phyloP scores from a whole-genome alignment of 1,284 basidiomycete species.

The Coniophora puteana region DNA sequence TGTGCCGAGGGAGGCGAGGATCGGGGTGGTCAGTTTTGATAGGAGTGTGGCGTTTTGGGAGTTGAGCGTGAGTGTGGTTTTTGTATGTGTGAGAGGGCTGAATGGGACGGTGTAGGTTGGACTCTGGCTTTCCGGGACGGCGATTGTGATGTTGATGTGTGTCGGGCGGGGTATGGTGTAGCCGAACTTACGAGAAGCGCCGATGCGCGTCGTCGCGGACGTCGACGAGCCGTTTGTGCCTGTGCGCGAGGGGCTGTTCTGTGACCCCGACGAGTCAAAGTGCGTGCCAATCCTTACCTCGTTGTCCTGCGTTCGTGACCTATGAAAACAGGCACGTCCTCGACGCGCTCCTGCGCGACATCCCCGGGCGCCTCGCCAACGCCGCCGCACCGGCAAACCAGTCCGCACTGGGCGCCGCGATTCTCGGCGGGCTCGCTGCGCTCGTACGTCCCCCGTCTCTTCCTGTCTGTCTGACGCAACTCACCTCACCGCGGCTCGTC shows the following conservation, averaged over 20 bases:
- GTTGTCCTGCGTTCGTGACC: constrained; percentile 8
- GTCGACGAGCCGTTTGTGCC: constrained; percentile 92
- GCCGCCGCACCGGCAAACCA: constrained; percentile 39
- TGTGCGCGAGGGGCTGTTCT: constrained; percentile 73
- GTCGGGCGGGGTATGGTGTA: constrained; percentile 22
- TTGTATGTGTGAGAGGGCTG: no score
- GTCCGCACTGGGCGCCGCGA: constrained; percentile 77
- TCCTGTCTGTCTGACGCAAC: constrained; percentile 9
- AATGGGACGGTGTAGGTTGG: constrained; percentile 2
- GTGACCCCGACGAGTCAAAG: constrained; percentile 72
- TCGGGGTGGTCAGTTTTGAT: constrained; percentile 90
- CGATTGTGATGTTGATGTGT: constrained; percentile 18
- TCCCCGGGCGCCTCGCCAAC: constrained; percentile 67
- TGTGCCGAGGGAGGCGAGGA: constrained; percentile 48
- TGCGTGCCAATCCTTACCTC: constrained; percentile 27
- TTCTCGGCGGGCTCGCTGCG: constrained; percentile 71
- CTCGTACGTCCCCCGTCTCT: constrained; percentile 47
- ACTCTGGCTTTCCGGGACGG: constrained; percentile 5
- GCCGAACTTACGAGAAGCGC: constrained; percentile 56
- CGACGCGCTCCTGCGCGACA: constrained; percentile 58
- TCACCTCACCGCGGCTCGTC: constrained; percentile 50
- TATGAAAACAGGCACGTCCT: constrained; percentile 45
- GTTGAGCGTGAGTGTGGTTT: constrained; percentile 64
- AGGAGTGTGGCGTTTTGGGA: constrained; percentile 87
- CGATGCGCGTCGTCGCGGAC: constrained; percentile 87